phyloP scores from a whole-genome alignment of 371 early-diverging fungal genomes.

The Coemansia sp. region DNA sequence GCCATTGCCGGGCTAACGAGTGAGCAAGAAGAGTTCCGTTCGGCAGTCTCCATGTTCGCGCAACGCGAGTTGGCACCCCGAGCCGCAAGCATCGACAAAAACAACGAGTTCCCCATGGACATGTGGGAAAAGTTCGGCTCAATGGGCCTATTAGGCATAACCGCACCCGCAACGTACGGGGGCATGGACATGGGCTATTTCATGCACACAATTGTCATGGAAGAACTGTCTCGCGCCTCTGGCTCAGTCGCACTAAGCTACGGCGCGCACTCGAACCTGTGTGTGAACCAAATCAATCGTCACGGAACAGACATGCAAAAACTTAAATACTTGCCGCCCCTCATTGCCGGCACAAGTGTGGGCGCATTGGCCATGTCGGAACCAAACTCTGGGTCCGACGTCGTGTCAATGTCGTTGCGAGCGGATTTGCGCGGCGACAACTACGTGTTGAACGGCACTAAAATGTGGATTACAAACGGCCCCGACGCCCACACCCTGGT shows the following conservation, averaged over 20 bases:
- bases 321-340: conserved; percentile 80
- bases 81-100: conserved; percentile 81
- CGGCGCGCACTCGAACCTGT: conserved; percentile 96
- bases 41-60: conserved; percentile 74
- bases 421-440: conserved; percentile 83
- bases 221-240: conserved; percentile 87
- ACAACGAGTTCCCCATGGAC: conserved; percentile 88
- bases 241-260: conserved; percentile 92
- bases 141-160: conserved; percentile 94
- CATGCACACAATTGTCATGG: conserved; percentile 91
- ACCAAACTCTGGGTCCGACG: conserved; percentile 89
- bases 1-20: conserved; percentile 73
- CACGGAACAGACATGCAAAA: conserved; percentile 92
- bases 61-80: conserved; percentile 83
- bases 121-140: conserved; percentile 96
- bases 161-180: conserved; percentile 79
- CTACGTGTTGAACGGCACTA: conserved; percentile 83
- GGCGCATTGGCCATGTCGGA: conserved; percentile 98
- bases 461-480: conserved; percentile 98
- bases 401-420: conserved; percentile 86
- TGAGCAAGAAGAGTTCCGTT: conserved; percentile 74
- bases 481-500: conserved; percentile 92
- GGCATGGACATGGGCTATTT: conserved; percentile 91
- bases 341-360: conserved; percentile 87
- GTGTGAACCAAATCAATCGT: conserved; percentile 94